A percentile compares a stretch with the other conserved stretches of the same genome.
Evolutionary conservation across 2,329 filamentous ascomycete genomes (phyloP).

Genomic region (Diaporthe humulicola): DNA sequence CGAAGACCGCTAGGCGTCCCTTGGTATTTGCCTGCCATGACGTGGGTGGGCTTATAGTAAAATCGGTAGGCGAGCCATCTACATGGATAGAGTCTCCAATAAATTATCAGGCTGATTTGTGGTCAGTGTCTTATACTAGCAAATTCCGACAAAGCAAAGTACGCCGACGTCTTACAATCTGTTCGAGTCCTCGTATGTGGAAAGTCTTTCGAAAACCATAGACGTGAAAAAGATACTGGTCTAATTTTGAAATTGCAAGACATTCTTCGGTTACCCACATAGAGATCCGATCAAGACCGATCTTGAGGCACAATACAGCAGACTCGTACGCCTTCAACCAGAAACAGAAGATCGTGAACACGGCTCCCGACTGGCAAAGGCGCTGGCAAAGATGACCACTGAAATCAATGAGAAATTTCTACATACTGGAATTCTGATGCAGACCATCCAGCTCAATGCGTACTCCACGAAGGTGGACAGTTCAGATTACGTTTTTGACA

Average conservation of each 20-base stretch:
- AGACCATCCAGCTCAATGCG: not conserved
- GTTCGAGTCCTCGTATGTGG: not conserved
- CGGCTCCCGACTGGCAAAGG: not conserved
- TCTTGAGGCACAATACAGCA: not conserved
- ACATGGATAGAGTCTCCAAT: too few relatives aligned
- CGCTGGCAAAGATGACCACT: not conserved
- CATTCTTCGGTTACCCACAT: constrained; percentile 18
- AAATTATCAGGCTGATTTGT: too few relatives aligned
- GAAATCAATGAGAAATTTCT: not conserved
- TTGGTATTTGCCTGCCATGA: not conserved
- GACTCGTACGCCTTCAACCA: not conserved
- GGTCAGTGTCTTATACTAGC: not conserved
- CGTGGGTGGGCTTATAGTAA: constrained; percentile 2
- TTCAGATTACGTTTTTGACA: not conserved
- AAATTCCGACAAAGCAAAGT: not conserved
- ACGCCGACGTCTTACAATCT: not conserved
- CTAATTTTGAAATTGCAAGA: not conserved
- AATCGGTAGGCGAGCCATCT: not conserved
- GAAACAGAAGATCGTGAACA: not conserved
- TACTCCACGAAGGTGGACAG: not conserved
- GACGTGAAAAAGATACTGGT: not conserved
- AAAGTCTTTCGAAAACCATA: too few relatives aligned
- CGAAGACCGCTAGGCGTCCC: not conserved
- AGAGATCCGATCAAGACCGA: not conserved
- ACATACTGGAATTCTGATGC: not conserved